A percentile compares a stretch with the other conserved stretches of the same genome.
Evolutionary conservation across 345 rosid genomes (phyloP).

Genomic region (Lumnitzera littorea): DNA sequence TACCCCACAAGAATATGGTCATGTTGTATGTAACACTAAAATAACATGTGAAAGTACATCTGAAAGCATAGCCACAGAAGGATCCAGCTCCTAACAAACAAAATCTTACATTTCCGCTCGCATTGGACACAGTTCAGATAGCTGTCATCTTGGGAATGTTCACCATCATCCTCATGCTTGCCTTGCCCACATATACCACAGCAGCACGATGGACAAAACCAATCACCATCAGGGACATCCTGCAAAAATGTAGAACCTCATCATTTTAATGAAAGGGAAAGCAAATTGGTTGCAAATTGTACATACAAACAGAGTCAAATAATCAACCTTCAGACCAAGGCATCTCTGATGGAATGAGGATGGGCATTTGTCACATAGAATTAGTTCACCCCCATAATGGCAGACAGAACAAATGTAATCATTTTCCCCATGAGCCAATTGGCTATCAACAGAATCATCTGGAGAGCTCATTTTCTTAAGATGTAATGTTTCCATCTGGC

Average conservation of each 20-base stretch:
- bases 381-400: conserved; percentile 70
- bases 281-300: neutral
- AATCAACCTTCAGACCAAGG: conserved; percentile 53
- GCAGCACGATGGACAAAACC: conserved; percentile 86
- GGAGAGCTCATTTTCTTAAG: conserved; percentile 3
- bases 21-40: too few species aligned
- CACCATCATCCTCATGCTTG: conserved; percentile 20
- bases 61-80: too few species aligned
- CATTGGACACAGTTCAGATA: conserved; percentile 55
- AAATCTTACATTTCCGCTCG: conserved; percentile 46
- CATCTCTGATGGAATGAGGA: conserved; percentile 73
- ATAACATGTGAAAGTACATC: too few species aligned
- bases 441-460: neutral
- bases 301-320: conserved; percentile 6
- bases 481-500: conserved; percentile 7
- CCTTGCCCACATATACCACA: conserved; percentile 47
- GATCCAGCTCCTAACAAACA: neutral
- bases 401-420: conserved; percentile 65
- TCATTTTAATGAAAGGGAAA: neutral
- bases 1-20: too few species aligned
- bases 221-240: conserved; percentile 78
- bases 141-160: conserved; percentile 14
- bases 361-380: conserved; percentile 79
- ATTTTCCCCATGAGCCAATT: conserved; percentile 26
- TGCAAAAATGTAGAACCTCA: conserved; percentile 10